phyloP scores from a whole-genome alignment of 345 rosid species.

The Arabis hirsuta region DNA sequence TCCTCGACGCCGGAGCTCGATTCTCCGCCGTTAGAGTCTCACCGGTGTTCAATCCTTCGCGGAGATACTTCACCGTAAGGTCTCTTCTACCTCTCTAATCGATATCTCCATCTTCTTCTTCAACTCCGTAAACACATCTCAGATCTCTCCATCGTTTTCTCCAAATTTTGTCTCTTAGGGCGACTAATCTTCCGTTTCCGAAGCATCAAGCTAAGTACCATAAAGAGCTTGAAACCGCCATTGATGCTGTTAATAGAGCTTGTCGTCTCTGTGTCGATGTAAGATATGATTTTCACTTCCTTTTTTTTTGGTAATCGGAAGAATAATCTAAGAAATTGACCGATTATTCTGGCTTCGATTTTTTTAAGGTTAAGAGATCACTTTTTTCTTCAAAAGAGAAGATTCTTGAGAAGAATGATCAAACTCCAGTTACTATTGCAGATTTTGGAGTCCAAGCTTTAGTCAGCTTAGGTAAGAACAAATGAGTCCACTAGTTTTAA shows the following conservation, averaged over 20 bases:
- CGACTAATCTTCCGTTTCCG: constrained; percentile 61
- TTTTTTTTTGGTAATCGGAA: too few species aligned
- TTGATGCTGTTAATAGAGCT: constrained; percentile 75
- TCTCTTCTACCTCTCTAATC: constrained; percentile 35
- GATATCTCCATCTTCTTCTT: constrained; percentile 8
- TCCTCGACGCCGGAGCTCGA: constrained; percentile 48
- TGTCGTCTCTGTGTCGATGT: constrained; percentile 84
- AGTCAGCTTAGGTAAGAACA: constrained; percentile 64
- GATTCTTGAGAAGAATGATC: constrained; percentile 76
- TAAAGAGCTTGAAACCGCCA: constrained; percentile 74
- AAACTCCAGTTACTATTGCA: constrained; percentile 83
- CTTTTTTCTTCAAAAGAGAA: constrained; percentile 53
- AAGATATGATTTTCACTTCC: neutral
- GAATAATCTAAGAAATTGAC: neutral
- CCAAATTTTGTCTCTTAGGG: constrained; percentile 41
- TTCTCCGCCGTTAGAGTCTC: constrained; percentile 51
- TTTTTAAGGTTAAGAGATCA: constrained; percentile 37
- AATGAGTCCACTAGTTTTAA: neutral
- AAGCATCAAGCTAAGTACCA: constrained; percentile 66
- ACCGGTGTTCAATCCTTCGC: constrained; percentile 34
- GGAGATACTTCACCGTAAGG: constrained; percentile 52
- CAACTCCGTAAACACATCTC: neutral
- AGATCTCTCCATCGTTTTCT: neutral
- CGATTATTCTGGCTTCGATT: neutral
- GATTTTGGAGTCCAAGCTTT: constrained; percentile 97